Percentiles rank a stretch among this genome's conserved stretches.
phyloP scores from a whole-genome alignment of 2,329 filamentous ascomycete species.

The Phialemonium atrogriseum region DNA sequence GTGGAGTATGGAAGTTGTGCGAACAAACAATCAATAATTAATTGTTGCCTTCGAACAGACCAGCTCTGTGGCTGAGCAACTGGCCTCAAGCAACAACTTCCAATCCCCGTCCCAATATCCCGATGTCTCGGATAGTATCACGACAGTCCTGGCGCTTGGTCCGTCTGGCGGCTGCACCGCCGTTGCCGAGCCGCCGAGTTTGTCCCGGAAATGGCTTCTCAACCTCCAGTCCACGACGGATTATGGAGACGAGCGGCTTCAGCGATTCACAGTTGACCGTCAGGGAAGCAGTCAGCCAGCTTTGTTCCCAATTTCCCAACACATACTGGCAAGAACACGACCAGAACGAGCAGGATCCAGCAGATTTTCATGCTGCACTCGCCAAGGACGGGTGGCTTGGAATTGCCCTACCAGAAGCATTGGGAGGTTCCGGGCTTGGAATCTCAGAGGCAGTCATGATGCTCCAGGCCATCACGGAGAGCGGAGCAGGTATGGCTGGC shows the following conservation, averaged over 20 bases:
- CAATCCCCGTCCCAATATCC: no score
- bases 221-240: slow-evolving; percentile 20
- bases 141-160: no score
- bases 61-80: no score
- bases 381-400: slow-evolving; percentile 74
- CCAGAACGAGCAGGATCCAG: slow-evolving; percentile 60
- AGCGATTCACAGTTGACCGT: slow-evolving; percentile 66
- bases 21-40: no score
- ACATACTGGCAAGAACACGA: slow-evolving; percentile 72
- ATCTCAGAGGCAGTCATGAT: slow-evolving; percentile 82
- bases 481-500: slow-evolving; percentile 70
- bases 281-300: slow-evolving; percentile 57
- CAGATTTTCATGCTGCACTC: slow-evolving; percentile 66
- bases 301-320: slow-evolving; percentile 65
- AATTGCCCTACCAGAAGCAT: slow-evolving; percentile 65
- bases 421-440: slow-evolving; percentile 67
- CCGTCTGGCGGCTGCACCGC: no score
- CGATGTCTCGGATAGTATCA: no score
- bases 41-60: no score
- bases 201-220: no score
- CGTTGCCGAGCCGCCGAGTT: no score
- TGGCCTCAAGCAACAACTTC: no score
- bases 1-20: no score
- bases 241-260: slow-evolving; percentile 70
- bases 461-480: slow-evolving; percentile 75